Evolutionary conservation across 1,139 yeast genomes (phyloP).

Genomic region (Geotrichum carabidarum): DNA sequence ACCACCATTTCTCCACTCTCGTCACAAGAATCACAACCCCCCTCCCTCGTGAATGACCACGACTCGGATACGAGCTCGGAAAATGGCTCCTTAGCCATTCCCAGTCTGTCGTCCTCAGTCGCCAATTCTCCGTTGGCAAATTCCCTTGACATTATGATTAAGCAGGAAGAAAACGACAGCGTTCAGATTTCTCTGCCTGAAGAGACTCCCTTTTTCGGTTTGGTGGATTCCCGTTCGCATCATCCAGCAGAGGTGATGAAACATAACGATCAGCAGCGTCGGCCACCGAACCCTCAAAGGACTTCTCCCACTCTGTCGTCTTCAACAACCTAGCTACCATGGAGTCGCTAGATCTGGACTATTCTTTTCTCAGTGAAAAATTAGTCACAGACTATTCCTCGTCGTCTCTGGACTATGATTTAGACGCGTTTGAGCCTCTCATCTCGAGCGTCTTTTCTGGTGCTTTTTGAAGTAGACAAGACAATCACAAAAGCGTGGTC

Average conservation of each 20-base stretch:
- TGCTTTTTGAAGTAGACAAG: slow-evolving; percentile 17
- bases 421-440: slow-evolving; percentile 23
- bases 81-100: slow-evolving; percentile 23
- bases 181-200: slow-evolving; percentile 13
- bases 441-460: slow-evolving; percentile 28
- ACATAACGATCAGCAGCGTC: slow-evolving; percentile 43
- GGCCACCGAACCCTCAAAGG: slow-evolving; percentile 33
- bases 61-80: slow-evolving; percentile 15
- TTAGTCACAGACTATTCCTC: slow-evolving; percentile 13
- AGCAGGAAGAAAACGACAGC: slow-evolving; percentile 16
- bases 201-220: slow-evolving; percentile 20
- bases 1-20: slow-evolving; percentile 4
- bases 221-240: slow-evolving; percentile 36
- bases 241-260: slow-evolving; percentile 45
- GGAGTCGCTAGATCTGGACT: slow-evolving; percentile 20
- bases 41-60: slow-evolving; percentile 11
- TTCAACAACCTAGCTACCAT: slow-evolving; percentile 22
- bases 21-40: slow-evolving; percentile 1
- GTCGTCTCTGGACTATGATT: slow-evolving; percentile 14
- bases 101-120: slow-evolving; percentile 30
- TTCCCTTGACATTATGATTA: slow-evolving; percentile 17
- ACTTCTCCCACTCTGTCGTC: slow-evolving; percentile 17
- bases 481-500: no score
- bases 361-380: slow-evolving; percentile 21
- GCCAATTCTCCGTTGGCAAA: slow-evolving; percentile 27